phyloP scores from a whole-genome alignment of 208 protist species.

The Crithidia sp. region DNA sequence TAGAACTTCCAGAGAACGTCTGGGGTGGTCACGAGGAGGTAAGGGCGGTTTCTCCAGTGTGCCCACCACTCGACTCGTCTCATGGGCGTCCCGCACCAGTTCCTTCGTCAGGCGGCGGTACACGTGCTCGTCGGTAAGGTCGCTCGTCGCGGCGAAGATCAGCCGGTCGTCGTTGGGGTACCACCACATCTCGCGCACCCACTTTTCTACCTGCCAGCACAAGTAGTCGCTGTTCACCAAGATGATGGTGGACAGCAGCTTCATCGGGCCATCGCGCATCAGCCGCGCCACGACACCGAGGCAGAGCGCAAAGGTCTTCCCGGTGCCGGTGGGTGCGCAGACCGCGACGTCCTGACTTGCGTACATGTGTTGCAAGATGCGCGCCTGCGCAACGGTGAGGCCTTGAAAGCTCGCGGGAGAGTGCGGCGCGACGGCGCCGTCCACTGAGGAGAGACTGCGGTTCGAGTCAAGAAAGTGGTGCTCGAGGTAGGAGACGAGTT shows the following conservation, averaged over 20 bases:
- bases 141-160: constrained; percentile 75
- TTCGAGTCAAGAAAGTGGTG: constrained; percentile 39
- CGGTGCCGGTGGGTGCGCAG: constrained; percentile 89
- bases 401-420: constrained; percentile 22
- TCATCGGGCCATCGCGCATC: constrained; percentile 91
- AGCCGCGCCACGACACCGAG: constrained; percentile 80
- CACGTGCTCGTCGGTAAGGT: constrained; percentile 57
- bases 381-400: constrained; percentile 84
- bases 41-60: constrained; percentile 77
- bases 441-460: constrained; percentile 7
- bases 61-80: constrained; percentile 38
- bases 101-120: constrained; percentile 82
- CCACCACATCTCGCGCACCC: constrained; percentile 92
- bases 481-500: constrained; percentile 70
- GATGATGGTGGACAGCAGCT: constrained; percentile 80
- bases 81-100: constrained; percentile 48
- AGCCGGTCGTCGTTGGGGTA: constrained; percentile 83
- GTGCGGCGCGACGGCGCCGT: neutral
- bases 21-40: constrained; percentile 83
- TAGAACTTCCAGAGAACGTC: constrained; percentile 81
- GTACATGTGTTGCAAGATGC: constrained; percentile 89
- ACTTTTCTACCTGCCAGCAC: constrained; percentile 79
- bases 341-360: constrained; percentile 82
- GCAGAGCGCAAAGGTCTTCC: constrained; percentile 90
- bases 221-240: constrained; percentile 81